phyloP scores from a whole-genome alignment of 139 green algal genomes.

The Coelastrella sp. region DNA sequence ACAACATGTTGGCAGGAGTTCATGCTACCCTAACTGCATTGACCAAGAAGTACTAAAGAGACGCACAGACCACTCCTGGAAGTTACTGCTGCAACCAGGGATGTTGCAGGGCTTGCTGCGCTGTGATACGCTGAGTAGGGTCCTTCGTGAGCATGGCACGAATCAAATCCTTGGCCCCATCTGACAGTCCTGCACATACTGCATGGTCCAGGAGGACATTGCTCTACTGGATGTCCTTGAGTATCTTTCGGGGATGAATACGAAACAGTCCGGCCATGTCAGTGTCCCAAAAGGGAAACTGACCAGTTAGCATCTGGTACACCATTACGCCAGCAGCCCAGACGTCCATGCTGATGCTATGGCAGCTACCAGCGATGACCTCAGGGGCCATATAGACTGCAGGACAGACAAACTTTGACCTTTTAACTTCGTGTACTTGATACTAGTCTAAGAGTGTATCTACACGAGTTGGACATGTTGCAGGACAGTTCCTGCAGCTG shows the following conservation, averaged over 20 bases:
- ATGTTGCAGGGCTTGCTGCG: constrained; percentile 55
- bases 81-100: constrained; percentile 54
- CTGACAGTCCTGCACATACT: constrained; percentile 49
- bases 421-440: too few species aligned
- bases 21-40: not conserved
- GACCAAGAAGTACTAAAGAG: not conserved
- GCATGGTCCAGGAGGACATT: not conserved
- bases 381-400: constrained; percentile 57
- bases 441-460: too few species aligned
- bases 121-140: constrained; percentile 54
- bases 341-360: constrained; percentile 44
- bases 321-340: constrained; percentile 56
- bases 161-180: constrained; percentile 53
- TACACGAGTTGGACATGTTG: too few species aligned
- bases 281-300: constrained; percentile 54
- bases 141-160: constrained; percentile 59
- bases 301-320: constrained; percentile 59
- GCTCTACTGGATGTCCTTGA: constrained; percentile 15
- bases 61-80: not conserved
- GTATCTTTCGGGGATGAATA: constrained; percentile 24
- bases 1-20: too few species aligned
- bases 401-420: not conserved
- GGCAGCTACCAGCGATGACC: constrained; percentile 15
- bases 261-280: not conserved
- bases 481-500: too few species aligned